Base-by-base conservation (phyloP, 2,329 filamentous ascomycete species). In the Fusarium redolens region DNA sequence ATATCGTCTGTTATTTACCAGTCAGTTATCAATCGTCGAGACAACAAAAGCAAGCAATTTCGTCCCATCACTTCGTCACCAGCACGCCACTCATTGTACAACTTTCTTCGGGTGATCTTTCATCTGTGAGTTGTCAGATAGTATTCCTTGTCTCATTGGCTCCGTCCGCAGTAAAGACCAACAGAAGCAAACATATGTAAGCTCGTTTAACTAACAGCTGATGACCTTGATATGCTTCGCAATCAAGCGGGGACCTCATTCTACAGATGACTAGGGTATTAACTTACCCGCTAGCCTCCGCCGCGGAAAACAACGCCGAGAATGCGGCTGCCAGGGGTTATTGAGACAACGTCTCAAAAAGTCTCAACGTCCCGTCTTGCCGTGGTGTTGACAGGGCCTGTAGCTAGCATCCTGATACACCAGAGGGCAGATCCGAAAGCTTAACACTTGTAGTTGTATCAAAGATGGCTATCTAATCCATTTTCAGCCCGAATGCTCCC, bases 111-210 rank as follows among this genome's bases (percentile, higher is more conserved):
- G 25, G 22, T 33, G 47, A n/a, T 47, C 20, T 31, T 54, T 71
- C 22, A 33, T 47, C 33, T 44, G 43, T 37, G 30, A 51, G 45
- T 50, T 61, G 47, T 60, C 44, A 58, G 33, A 62, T 45, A 8
- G 33, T 30, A 38, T 54, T 58, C 45, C 22, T 54, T 54, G 38
- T 50, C 51, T 56, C 47, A 58, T 74, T 61, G 67, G 50, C 35
- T 59, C 44, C 45, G n/a, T 33, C 35, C 18, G 18, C 30, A 20
- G 28, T 47, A 48, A 45, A 56, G 43, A 44, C 50, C 37, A 55
- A 52, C 51, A 73, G 54, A 70, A 72, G 52, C 48, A 72, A 69
- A 57, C 40, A 72, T 50, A 61, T 20, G 33, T 41, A 22, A 41
- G 40, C 44, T 45, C 55, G 44, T 43, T 38, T 58, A 31, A 58